phyloP scores from a whole-genome alignment of 139 green algal species.

The Tetradesmus obliquus region DNA sequence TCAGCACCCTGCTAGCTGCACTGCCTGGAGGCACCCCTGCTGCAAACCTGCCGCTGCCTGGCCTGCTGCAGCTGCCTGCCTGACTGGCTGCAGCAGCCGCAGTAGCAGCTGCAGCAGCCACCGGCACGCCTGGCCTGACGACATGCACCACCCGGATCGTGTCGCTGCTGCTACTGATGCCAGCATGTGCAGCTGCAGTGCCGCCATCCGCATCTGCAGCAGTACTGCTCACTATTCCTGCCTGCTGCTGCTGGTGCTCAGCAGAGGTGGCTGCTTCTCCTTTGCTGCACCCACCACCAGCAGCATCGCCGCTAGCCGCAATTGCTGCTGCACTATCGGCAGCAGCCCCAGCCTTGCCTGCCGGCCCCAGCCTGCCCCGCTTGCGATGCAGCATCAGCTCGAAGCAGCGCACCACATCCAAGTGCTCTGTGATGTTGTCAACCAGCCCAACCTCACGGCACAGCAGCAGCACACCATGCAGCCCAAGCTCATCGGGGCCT shows the following conservation, averaged over 20 bases:
- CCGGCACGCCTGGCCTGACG: constrained; percentile 17
- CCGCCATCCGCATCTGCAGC: too few species aligned
- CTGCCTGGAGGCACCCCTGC: not conserved
- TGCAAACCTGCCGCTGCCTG: not conserved
- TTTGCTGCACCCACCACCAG: not conserved
- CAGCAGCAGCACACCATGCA: constrained; percentile 42
- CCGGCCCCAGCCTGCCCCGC: constrained; percentile 36
- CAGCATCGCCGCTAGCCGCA: not conserved
- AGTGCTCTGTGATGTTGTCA: constrained; percentile 44
- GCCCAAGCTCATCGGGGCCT: not conserved
- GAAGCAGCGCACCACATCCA: constrained; percentile 11
- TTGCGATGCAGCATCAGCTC: constrained; percentile 44
- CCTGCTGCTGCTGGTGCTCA: constrained; percentile 3
- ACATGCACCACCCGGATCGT: constrained; percentile 31
- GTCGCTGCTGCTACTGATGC: not conserved
- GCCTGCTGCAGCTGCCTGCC: too few species aligned
- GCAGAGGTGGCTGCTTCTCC: not conserved
- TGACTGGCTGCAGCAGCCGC: not conserved
- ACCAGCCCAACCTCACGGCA: constrained; percentile 28
- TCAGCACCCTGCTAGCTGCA: constrained; percentile 4
- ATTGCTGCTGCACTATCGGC: not conserved
- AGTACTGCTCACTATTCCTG: not conserved
- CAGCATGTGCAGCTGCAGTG: not conserved
- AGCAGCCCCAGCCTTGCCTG: not conserved
- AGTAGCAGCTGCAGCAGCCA: not conserved